These are phyloP conservation scores for Aspergillus unguis DNA, from an alignment of 2,329 filamentous ascomycete species.

Conservation along the genomic window DNA sequence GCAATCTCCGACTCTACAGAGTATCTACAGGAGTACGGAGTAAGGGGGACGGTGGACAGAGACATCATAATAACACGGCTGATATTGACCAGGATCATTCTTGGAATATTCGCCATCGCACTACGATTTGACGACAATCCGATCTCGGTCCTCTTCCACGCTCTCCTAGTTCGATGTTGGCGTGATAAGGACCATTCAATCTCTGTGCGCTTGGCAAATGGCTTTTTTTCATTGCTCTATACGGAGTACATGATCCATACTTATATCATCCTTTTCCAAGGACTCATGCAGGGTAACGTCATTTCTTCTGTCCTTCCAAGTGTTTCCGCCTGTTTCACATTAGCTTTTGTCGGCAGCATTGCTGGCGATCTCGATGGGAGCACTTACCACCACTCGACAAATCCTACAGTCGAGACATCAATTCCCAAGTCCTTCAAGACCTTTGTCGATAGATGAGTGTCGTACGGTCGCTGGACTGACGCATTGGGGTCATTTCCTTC, in stretches of 20 bases:
- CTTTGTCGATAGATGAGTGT: constrained; percentile 80
- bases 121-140: not conserved
- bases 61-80: not conserved
- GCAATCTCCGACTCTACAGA: not conserved
- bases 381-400: constrained; percentile 72
- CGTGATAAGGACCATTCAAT: not conserved
- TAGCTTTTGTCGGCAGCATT: constrained; percentile 7
- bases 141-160: not conserved
- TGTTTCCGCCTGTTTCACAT: constrained; percentile 29
- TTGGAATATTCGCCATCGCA: not conserved
- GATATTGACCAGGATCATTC: not conserved
- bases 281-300: not conserved
- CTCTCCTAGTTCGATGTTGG: not conserved
- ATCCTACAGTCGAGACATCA: constrained; percentile 69
- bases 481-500: constrained; percentile 70
- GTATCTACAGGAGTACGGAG: no score
- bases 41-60: no score
- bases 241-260: not conserved
- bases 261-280: not conserved
- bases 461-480: constrained; percentile 74
- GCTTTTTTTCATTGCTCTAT: constrained; percentile 1
- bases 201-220: constrained; percentile 1
- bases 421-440: constrained; percentile 70
- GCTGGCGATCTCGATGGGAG: constrained; percentile 10
- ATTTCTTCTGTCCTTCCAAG: constrained; percentile 29